Percentiles rank a stretch among this genome's conserved stretches.
Conservation (phyloP, 805 yeast species). For the Saturnispora gosingensis region DNA sequence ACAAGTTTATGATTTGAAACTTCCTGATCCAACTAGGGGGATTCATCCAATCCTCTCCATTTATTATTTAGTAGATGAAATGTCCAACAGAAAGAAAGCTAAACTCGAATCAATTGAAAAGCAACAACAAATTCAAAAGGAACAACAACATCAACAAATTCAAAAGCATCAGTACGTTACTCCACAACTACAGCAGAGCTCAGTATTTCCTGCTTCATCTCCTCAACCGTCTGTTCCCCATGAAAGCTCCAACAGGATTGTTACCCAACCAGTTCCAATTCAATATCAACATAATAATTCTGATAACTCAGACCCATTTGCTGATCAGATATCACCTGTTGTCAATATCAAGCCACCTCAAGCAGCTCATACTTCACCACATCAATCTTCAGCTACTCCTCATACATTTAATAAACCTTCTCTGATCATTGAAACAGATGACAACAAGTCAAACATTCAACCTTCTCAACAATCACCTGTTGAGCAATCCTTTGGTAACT, state of each 20-base stretch:
- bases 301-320: slow-evolving; percentile 5
- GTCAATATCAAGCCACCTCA: slow-evolving; percentile 16
- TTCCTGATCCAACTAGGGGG: slow-evolving; percentile 74
- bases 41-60: slow-evolving; percentile 85
- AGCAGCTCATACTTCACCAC: slow-evolving; percentile 36
- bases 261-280: slow-evolving; percentile 21
- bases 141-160: neutral
- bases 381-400: slow-evolving; percentile 20
- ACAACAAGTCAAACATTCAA: slow-evolving; percentile 11
- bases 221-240: slow-evolving; percentile 12
- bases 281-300: slow-evolving; percentile 12
- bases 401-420: slow-evolving; percentile 13
- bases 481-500: slow-evolving; percentile 17
- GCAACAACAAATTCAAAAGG: slow-evolving; percentile 6
- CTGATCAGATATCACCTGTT: slow-evolving; percentile 23
- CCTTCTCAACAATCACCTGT: slow-evolving; percentile 14
- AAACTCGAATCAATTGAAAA: slow-evolving; percentile 36
- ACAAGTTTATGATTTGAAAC: slow-evolving; percentile 18
- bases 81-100: slow-evolving; percentile 58
- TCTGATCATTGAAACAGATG: slow-evolving; percentile 9
- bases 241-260: slow-evolving; percentile 15
- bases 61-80: slow-evolving; percentile 79
- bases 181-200: slow-evolving; percentile 10
- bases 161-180: slow-evolving; percentile 2
- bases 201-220: slow-evolving; percentile 13